phyloP scores from a whole-genome alignment of 805 yeast species.

The Myxozyma kluyveri region DNA sequence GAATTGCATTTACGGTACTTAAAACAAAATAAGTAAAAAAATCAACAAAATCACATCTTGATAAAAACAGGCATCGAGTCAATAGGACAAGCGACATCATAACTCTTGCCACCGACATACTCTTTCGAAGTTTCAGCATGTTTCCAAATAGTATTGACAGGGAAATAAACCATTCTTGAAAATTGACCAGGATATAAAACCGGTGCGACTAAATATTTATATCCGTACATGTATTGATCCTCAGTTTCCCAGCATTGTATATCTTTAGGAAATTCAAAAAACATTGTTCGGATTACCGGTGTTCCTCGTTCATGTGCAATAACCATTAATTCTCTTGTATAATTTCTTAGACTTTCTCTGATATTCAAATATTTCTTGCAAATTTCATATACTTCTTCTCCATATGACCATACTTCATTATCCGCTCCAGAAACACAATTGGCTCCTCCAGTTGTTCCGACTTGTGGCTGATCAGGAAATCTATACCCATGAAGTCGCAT shows the following conservation, averaged over 20 bases:
- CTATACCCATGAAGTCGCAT: conserved; percentile 29
- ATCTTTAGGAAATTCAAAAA: conserved; percentile 27
- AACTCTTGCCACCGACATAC: conserved; percentile 19
- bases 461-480: conserved; percentile 25
- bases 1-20: too few relatives aligned
- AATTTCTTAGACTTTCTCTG: conserved; percentile 21
- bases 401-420: conserved; percentile 30
- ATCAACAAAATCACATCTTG: too few relatives aligned
- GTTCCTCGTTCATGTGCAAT: conserved; percentile 26
- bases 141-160: conserved; percentile 23
- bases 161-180: conserved; percentile 19
- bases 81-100: conserved; percentile 11
- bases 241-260: conserved; percentile 20
- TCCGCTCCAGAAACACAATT: conserved; percentile 28
- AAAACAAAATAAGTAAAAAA: too few relatives aligned
- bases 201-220: conserved; percentile 25
- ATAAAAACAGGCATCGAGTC: conserved; percentile 26
- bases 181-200: conserved; percentile 17
- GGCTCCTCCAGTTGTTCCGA: conserved; percentile 30
- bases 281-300: conserved; percentile 27
- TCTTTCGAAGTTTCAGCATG: conserved; percentile 10
- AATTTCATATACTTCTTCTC: conserved; percentile 26
- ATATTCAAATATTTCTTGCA: conserved; percentile 27
- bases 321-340: conserved; percentile 23
- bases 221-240: conserved; percentile 28